Conservation (phyloP, 225 moss, liverwort and hornwort genomes). For the Straminergon stramineum region DNA sequence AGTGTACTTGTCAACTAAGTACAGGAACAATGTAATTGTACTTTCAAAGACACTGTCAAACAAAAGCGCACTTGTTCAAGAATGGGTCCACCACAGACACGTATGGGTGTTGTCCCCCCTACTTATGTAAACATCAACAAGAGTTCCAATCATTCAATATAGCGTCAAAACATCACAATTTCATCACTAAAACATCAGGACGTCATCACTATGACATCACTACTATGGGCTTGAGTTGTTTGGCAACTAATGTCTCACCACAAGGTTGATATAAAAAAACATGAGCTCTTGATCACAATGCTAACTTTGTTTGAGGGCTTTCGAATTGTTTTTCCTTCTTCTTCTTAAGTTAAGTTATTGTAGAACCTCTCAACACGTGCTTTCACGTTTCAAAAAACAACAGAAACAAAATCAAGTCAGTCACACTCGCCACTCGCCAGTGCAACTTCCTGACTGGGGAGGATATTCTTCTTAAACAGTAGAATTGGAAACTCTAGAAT, state of each 20-base stretch:
- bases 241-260: background rate
- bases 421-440: background rate
- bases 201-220: background rate
- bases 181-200: no score
- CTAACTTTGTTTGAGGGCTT: background rate
- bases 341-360: no score
- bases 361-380: background rate
- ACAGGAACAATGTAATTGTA: no score
- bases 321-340: background rate
- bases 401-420: no score
- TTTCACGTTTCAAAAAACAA: background rate
- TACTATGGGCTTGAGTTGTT: background rate
- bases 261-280: background rate
- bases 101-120: background rate
- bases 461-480: background rate
- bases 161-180: background rate
- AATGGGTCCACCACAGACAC: background rate
- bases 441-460: background rate
- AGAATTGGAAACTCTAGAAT: background rate
- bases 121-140: background rate
- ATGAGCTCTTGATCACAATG: background rate
- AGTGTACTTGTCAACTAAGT: no score
- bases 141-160: background rate
- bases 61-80: no score
- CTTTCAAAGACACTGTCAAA: no score